Percentiles rank a stretch among this genome's conserved stretches.
Evolutionary conservation across 2,329 filamentous ascomycete genomes (phyloP).

Genomic region (Thielaviopsis euricoi): DNA sequence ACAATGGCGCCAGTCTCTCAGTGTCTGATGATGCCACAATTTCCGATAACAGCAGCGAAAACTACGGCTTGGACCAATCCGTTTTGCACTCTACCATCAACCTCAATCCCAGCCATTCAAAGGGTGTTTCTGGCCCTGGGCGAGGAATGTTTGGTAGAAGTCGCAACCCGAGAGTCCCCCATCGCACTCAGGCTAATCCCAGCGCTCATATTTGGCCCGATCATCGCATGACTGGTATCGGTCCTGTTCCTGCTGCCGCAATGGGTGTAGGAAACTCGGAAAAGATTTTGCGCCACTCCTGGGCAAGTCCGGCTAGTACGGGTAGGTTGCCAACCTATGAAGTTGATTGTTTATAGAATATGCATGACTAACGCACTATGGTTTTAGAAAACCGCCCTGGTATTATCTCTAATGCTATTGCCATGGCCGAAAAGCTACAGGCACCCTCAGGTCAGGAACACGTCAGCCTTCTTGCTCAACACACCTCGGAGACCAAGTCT

Average conservation of each 20-base stretch:
- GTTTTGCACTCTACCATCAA: background rate
- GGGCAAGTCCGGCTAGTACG: background rate
- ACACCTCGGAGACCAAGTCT: slow-evolving; percentile 37
- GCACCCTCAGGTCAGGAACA: slow-evolving; percentile 57
- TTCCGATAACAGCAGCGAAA: background rate
- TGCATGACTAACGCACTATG: too few relatives aligned
- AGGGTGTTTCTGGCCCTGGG: slow-evolving; percentile 69
- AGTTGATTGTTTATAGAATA: background rate
- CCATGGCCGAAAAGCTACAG: slow-evolving; percentile 61
- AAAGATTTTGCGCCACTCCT: slow-evolving; percentile 15
- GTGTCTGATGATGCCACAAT: background rate
- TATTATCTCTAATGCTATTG: slow-evolving; percentile 85
- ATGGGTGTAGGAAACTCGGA: slow-evolving; percentile 27
- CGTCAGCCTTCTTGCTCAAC: slow-evolving; percentile 59
- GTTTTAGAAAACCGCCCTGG: slow-evolving; percentile 30
- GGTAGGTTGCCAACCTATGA: background rate
- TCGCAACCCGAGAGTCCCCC: slow-evolving; percentile 42
- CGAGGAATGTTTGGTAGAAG: slow-evolving; percentile 66
- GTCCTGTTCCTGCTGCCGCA: slow-evolving; percentile 8
- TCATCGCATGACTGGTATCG: slow-evolving; percentile 7
- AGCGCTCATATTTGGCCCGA: slow-evolving; percentile 6
- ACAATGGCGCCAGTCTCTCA: background rate
- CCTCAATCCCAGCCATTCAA: slow-evolving; percentile 16
- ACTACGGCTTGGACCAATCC: background rate
- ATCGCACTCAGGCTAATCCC: slow-evolving; percentile 30